A percentile compares a stretch with the other conserved stretches of the same genome.
Evolutionary conservation across 257 asterid species (phyloP).

Genomic region (Verbascum thapsus): DNA sequence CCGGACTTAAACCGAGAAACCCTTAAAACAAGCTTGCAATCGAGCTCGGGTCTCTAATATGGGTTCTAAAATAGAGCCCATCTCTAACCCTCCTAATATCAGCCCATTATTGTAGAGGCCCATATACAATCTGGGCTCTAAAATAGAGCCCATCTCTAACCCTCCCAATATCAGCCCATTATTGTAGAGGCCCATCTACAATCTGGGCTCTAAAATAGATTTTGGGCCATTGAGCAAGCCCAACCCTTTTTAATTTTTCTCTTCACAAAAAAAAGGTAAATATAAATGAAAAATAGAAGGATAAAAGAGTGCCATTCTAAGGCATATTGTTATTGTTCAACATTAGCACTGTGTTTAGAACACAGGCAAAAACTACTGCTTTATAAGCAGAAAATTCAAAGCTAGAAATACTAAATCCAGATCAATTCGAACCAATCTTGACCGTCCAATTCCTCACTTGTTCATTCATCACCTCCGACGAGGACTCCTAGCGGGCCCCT

Average conservation of each 20-base stretch:
- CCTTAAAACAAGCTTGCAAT: no score
- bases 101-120: no score
- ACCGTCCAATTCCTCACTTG: slow-evolving; percentile 8
- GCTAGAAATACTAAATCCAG: neutral
- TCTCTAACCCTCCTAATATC: no score
- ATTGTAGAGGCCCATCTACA: neutral
- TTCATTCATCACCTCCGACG: slow-evolving; percentile 12
- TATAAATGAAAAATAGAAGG: neutral
- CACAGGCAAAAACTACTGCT: neutral
- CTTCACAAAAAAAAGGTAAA: neutral
- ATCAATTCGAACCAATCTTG: slow-evolving; percentile 4
- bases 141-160: no score
- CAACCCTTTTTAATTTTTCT: neutral
- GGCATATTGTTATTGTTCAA: neutral
- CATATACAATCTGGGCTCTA: neutral
- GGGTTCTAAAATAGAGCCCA: no score
- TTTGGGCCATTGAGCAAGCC: neutral
- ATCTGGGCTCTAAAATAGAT: no score
- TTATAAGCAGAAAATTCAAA: slow-evolving; percentile 3
- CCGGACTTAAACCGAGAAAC: no score
- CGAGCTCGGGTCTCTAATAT: no score
- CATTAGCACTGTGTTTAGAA: neutral
- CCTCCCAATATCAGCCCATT: neutral
- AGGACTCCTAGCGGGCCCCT: slow-evolving; percentile 18
- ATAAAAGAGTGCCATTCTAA: neutral